Evolutionary conservation across 2,329 filamentous ascomycete genomes (phyloP), one percentile per base, ranked within the genome.

Genomic region (Paramyrothecium sp.): DNA sequence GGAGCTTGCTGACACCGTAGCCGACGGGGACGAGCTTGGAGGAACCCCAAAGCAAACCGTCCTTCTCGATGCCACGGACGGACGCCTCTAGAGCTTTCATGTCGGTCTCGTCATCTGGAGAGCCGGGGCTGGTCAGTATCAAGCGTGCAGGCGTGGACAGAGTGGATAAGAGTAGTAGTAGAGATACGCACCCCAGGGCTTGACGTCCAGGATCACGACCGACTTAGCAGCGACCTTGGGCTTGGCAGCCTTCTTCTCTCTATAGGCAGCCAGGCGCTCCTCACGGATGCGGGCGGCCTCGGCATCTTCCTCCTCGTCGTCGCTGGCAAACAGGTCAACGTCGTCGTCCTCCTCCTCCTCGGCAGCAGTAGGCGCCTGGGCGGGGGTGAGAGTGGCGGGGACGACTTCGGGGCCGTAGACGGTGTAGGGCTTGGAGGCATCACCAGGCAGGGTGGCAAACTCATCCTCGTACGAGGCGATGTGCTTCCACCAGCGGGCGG

Each of bases 401-500:
- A 81, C 77, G 62, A 81, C 82, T 70, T 96, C 93, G 64, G 95
- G 95, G 71, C 95, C 95, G 81, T 98, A 98, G 75, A 89, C 85
- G 70, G 90, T 93, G 83, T 89, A 91, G 66, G 89, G 83, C 84
- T 95, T 92, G 77, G 90, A 89, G 69, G 93, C 86, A 81, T 98
- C 94, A 77, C 95, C 95, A 59, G 92, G 86, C 54, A 99, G 90
- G 64, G 88, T 90, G 71, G 89, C 83, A 83, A 98, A 98, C 79
- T 98, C 94, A 67, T 89, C 84, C 85, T 96, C 89, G 82, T 91
- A 97, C 69, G 90, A 90, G 76, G 90, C 87, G 74, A 97, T 91
- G 87, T 99, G 94, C 87, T 96, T 97, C 88, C 97, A 97, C 95
- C 95, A 99, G 78, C 95, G 90, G 74, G 91, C 92, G 73, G 90